Percentiles rank a stretch among this genome's conserved stretches.
Evolutionary conservation across 345 rosid species (phyloP).

Genomic region (Theobroma cacao): DNA sequence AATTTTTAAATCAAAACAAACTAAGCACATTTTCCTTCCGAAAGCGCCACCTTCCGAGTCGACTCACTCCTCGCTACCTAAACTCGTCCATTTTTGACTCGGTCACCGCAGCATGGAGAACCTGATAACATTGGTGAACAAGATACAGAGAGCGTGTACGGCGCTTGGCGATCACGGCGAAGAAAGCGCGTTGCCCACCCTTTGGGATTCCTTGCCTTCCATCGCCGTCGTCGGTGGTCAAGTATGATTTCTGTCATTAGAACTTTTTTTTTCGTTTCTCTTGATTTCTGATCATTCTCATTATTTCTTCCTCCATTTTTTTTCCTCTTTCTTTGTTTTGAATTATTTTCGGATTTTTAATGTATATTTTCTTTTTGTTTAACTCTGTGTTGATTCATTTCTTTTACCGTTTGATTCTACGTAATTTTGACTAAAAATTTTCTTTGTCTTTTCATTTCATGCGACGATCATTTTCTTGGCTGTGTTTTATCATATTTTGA

Average conservation of each 20-base stretch:
- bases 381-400: not conserved
- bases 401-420: not conserved
- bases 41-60: not conserved
- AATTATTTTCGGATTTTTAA: not conserved
- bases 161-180: conserved; percentile 97
- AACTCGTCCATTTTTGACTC: not conserved
- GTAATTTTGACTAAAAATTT: not conserved
- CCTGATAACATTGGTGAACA: conserved; percentile 78
- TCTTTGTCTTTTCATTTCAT: not conserved
- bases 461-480: not conserved
- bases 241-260: conserved; percentile 30
- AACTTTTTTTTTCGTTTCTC: not conserved
- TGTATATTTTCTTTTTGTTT: not conserved
- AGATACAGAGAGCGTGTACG: conserved; percentile 91
- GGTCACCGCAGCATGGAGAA: conserved; percentile 57
- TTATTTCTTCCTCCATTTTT: not conserved
- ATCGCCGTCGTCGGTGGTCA: conserved; percentile 98
- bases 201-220: conserved; percentile 93
- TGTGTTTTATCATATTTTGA: not conserved
- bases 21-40: not conserved
- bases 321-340: not conserved
- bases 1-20: not conserved
- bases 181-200: conserved; percentile 91
- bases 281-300: not conserved
- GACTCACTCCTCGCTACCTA: not conserved